phyloP scores from a whole-genome alignment of 176 grass and related monocot genomes.

The Oryza australiensis region DNA sequence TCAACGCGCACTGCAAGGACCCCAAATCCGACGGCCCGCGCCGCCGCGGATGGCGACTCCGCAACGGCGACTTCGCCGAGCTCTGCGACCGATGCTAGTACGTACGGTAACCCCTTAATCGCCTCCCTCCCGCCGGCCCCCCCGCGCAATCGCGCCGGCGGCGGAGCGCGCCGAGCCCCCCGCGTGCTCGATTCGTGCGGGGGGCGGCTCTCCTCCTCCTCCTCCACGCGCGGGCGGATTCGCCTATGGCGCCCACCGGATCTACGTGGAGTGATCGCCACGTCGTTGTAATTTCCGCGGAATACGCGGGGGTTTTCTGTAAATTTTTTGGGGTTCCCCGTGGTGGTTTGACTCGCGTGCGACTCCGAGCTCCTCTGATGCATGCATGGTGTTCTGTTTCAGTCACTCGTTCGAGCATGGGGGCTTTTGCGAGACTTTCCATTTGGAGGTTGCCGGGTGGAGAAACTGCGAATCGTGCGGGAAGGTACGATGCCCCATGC shows the following conservation, averaged over 20 bases:
- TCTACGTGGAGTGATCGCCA: slow-evolving; percentile 67
- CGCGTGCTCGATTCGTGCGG: slow-evolving; percentile 34
- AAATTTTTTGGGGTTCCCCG: slow-evolving; percentile 29
- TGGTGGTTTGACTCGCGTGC: slow-evolving; percentile 56
- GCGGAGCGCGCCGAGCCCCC: not conserved
- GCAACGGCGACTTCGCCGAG: slow-evolving; percentile 70
- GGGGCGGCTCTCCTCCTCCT: not conserved
- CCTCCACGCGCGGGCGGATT: slow-evolving; percentile 36
- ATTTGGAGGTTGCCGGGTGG: slow-evolving; percentile 86
- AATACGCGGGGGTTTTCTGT: slow-evolving; percentile 43
- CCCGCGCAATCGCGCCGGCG: slow-evolving; percentile 9
- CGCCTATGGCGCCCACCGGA: slow-evolving; percentile 54
- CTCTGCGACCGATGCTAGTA: slow-evolving; percentile 97
- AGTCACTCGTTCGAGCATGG: slow-evolving; percentile 78
- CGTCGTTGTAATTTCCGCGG: slow-evolving; percentile 39
- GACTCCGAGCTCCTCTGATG: slow-evolving; percentile 40
- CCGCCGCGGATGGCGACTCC: slow-evolving; percentile 79
- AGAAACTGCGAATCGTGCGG: slow-evolving; percentile 89
- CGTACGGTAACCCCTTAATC: slow-evolving; percentile 42
- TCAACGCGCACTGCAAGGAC: slow-evolving; percentile 97
- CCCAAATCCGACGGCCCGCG: slow-evolving; percentile 54
- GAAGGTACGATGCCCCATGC: slow-evolving; percentile 59
- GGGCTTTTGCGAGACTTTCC: slow-evolving; percentile 91
- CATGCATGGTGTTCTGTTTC: slow-evolving; percentile 49
- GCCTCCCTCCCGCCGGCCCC: not conserved